Conservation (phyloP, 2,329 filamentous ascomycete species). For the Colletotrichum chlorophyti region DNA sequence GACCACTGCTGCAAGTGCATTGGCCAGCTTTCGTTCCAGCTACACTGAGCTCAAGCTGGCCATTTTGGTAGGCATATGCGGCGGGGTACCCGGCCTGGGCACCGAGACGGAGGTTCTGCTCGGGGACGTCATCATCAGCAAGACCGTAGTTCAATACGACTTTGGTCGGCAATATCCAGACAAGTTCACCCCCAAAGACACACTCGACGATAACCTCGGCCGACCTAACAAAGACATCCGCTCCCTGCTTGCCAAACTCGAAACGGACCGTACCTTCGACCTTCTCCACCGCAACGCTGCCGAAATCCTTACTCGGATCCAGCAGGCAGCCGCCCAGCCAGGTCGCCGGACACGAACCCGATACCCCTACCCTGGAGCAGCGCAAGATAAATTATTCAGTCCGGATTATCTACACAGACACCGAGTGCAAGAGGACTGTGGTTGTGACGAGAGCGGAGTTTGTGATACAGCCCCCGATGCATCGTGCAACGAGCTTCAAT, state of each 20-base stretch:
- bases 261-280: constrained; percentile 24
- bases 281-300: constrained; percentile 19
- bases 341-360: neutral
- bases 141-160: constrained; percentile 31
- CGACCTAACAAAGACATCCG: constrained; percentile 33
- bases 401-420: constrained; percentile 39
- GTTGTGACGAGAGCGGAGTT: constrained; percentile 1
- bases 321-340: constrained; percentile 19
- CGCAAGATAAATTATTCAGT: constrained; percentile 36
- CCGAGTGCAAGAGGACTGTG: constrained; percentile 11
- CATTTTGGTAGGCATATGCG: constrained; percentile 34
- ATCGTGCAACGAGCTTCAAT: constrained; percentile 37
- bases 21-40: constrained; percentile 38
- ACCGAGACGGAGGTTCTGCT: constrained; percentile 29
- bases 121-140: constrained; percentile 42
- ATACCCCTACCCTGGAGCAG: constrained; percentile 35
- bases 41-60: constrained; percentile 39
- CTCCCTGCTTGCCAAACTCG: constrained; percentile 33
- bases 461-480: constrained; percentile 32
- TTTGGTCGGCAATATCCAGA: constrained; percentile 30
- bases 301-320: constrained; percentile 29
- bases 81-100: constrained; percentile 28
- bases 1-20: constrained; percentile 32
- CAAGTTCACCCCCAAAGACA: constrained; percentile 29
- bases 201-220: constrained; percentile 26